Conservation (phyloP, 495 filamentous ascomycete species). For the Aspergillus panamensis region DNA sequence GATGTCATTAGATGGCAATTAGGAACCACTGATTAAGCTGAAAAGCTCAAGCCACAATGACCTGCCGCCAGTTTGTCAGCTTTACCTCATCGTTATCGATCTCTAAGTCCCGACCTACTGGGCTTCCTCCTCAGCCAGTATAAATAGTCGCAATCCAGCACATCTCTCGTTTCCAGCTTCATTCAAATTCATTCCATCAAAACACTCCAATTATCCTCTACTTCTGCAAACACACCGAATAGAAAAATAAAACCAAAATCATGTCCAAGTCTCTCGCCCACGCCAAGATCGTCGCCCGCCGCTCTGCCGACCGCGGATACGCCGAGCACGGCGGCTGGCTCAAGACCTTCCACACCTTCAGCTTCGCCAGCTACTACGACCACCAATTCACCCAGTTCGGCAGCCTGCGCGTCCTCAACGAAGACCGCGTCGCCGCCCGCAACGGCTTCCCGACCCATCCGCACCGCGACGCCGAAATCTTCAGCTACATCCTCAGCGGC, state of each 20-base stretch:
- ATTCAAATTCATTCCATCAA: not conserved
- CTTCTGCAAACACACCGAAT: not conserved
- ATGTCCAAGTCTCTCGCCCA: constrained; percentile 48
- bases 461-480: constrained; percentile 81
- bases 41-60: not conserved
- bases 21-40: not conserved
- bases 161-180: not conserved
- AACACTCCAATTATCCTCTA: not conserved
- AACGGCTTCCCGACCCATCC: constrained; percentile 77
- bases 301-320: constrained; percentile 62
- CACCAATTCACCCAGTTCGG: constrained; percentile 62
- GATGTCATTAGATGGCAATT: no score
- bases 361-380: constrained; percentile 71
- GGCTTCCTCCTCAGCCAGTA: no score
- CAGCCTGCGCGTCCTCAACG: constrained; percentile 73
- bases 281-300: constrained; percentile 61
- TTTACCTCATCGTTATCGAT: not conserved
- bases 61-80: not conserved
- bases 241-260: not conserved
- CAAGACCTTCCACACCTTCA: constrained; percentile 81
- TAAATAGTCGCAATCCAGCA: not conserved
- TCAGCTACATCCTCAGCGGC: constrained; percentile 73
- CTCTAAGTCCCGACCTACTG: no score
- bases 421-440: constrained; percentile 67
- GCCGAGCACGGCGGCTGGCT: constrained; percentile 78